Evolutionary conservation across 148 eudicot species (phyloP), one percentile per base, ranked within the genome.

Genomic region (Persicaria maculosa): DNA sequence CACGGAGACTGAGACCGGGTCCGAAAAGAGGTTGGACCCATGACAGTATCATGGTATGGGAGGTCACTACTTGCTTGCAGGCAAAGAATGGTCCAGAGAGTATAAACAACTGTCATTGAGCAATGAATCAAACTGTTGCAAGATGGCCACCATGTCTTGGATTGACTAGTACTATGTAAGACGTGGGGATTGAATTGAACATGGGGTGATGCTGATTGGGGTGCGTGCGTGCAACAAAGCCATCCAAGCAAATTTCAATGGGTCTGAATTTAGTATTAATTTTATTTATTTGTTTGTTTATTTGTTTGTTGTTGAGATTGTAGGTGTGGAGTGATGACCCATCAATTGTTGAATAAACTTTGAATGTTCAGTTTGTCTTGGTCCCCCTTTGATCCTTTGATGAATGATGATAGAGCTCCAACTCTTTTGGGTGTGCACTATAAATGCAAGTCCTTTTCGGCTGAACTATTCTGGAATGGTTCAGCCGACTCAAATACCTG

Each of bases 101-200:
- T 62, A 31, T 62, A 22, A 62, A 62, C 44, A 62, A 62, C 62
- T 57, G 19, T 57, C 62, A 57, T 17, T 57, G 36, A 57, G 31
- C 62, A 57, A 19, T 57, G 40, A 31, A 31, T 31, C 2, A 31
- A 31, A 31, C 10, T 19, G 25, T 62, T 62, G 68, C 70, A 65
- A 65, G 47, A 65, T 65, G 70, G 70, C 40, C 46, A 36, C 19
- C 70, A 65, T 65, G 70, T 65, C 70, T 65, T 40, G 15, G 70
- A 31, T 6, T 64, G 69, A 64, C n/a, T 31, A 11, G 69, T 64
- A 65, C 70, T 15, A 65, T 59, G 67, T 5, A 19, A 58, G 64
- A 58, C 31, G 64, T 58, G 64, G 64, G 64, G 64, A 53, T 53
- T 53, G 57, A 17, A 58, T 58, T 20, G 64, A 65, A 25, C 9